Percentiles rank a stretch among this genome's conserved stretches.
Evolutionary conservation across 2,329 filamentous ascomycete species (phyloP).

Genomic region (Claviceps africana): DNA sequence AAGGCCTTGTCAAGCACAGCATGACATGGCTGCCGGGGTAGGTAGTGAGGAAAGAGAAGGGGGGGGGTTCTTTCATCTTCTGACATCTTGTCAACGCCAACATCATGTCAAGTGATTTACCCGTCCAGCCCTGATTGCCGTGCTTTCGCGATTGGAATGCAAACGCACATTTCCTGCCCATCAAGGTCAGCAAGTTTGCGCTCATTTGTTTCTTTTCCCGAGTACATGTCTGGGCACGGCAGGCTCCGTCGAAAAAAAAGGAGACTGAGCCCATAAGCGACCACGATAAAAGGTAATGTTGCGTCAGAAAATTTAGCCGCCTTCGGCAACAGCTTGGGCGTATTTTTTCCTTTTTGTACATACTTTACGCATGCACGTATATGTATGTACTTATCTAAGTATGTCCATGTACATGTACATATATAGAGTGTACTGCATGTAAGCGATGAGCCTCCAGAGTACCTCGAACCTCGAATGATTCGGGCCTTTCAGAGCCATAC

Average conservation of each 20-base stretch:
- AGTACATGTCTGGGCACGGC: not conserved
- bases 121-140: not conserved
- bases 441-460: not conserved
- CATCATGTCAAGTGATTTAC: not conserved
- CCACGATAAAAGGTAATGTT: not conserved
- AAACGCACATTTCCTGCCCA: not conserved
- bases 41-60: too few relatives aligned
- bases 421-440: not conserved
- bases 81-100: not conserved
- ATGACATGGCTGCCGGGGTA: too few relatives aligned
- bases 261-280: not conserved
- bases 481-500: conserved; percentile 1
- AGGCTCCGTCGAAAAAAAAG: not conserved
- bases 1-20: not conserved
- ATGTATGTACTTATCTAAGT: too few relatives aligned
- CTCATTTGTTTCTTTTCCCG: not conserved
- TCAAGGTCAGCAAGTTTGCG: not conserved
- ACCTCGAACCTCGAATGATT: conserved; percentile 1
- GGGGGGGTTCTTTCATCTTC: too few relatives aligned
- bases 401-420: too few relatives aligned
- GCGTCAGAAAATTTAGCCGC: not conserved
- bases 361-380: too few relatives aligned
- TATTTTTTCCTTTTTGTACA: too few relatives aligned
- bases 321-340: not conserved
- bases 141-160: not conserved